Conservation (phyloP, 2,329 filamentous ascomycete species). For the Epichloe bromicola region DNA sequence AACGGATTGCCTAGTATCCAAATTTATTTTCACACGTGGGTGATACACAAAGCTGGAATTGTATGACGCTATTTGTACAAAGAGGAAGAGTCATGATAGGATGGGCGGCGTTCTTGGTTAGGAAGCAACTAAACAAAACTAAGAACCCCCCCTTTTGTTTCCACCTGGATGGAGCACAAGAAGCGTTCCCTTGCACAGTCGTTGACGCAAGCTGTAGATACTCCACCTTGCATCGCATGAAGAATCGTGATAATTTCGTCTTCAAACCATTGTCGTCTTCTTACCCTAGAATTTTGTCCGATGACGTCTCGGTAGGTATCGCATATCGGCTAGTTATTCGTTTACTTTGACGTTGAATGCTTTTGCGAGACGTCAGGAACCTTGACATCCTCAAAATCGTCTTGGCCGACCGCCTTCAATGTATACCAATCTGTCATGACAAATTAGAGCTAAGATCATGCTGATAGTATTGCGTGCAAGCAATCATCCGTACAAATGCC, state of each 20-base stretch:
- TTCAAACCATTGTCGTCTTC: neutral
- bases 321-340: neutral
- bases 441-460: neutral
- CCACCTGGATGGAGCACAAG: neutral
- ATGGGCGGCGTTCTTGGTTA: neutral
- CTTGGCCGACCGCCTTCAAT: conserved; percentile 79
- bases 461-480: neutral
- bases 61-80: neutral
- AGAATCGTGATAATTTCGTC: neutral
- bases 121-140: neutral
- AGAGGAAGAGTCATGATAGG: neutral
- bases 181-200: neutral
- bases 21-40: neutral
- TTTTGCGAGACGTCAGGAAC: conserved; percentile 61
- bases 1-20: neutral
- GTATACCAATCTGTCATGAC: conserved; percentile 40
- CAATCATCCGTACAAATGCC: conserved; percentile 66
- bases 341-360: conserved; percentile 25
- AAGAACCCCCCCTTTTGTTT: neutral
- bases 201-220: neutral
- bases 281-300: neutral
- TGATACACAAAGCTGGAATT: neutral
- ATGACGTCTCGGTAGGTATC: neutral
- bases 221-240: neutral
- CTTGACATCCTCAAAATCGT: conserved; percentile 92